Evolutionary conservation across 2,329 filamentous ascomycete species (phyloP), one percentile per base, ranked within the genome.

Genomic region (Leptographium procerum): DNA sequence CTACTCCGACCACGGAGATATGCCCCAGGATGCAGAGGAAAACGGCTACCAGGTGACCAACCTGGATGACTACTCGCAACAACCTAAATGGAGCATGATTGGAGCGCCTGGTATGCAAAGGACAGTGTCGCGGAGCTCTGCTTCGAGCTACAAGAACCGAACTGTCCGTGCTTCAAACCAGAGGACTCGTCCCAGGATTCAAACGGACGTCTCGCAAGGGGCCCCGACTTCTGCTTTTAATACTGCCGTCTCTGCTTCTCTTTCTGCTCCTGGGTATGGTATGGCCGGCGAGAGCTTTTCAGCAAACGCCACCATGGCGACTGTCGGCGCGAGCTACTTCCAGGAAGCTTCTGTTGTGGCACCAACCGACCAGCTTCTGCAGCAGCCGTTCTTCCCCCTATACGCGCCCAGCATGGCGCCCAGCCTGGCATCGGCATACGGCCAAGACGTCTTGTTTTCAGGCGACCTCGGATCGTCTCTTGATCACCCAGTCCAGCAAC

Each of bases 21-120:
- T 71, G 64, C 73, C 75, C 64, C 70, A 73, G 66, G 79, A 82
- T 63, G 65, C 74, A 66, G 80, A 82, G 72, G 79, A 82, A 59
- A 79, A 74, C 70, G 69, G 77, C 66, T 79, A 47, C 28, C 56
- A 58, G 31, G 55, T 55, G 16, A 26, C 29, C 56, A 53, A 52
- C 48, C 31, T 55, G 31, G 55, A 54, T 3, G 40, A 53, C 14
- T 52, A 59, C 29, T 51, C 51, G 14, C 56, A 60, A 13, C 31
- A 45, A 34, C n/a, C n/a, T n/a, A 73, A 77, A 67, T 83, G 80
- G 79, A 72, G 72, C 59, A 64, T 71, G 62, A 64, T 72, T 56
- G 68, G 70, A 61, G 64, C 72, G 36, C 72, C 75, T 66, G 71
- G 74, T 58, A 77, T 78, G 76, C 71, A 72, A 63, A 71, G 75